phyloP scores from a whole-genome alignment of 768 basidiomycete species.

The Suillus alpinus region DNA sequence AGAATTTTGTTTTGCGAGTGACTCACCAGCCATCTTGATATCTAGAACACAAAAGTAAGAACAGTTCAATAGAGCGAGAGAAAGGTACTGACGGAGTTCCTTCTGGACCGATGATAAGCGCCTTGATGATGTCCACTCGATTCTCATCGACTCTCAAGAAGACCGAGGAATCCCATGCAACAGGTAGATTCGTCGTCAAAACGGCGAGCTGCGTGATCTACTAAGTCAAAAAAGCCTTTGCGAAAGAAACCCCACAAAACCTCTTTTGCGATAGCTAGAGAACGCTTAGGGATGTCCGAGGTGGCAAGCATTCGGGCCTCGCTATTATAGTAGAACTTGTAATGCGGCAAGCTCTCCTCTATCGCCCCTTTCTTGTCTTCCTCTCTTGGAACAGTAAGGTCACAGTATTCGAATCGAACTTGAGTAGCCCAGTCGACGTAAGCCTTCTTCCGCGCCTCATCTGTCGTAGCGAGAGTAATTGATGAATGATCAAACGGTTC shows the following conservation, averaged over 20 bases:
- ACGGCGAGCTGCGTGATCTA: constrained; percentile 71
- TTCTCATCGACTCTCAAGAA: constrained; percentile 92
- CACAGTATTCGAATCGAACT: constrained; percentile 89
- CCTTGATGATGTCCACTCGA: constrained; percentile 89
- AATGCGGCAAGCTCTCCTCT: constrained; percentile 59
- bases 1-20: neutral
- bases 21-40: constrained; percentile 90
- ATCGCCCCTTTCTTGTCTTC: constrained; percentile 11
- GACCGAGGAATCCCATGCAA: constrained; percentile 92
- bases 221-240: constrained; percentile 9
- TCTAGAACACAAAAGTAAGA: constrained; percentile 35
- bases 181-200: constrained; percentile 90
- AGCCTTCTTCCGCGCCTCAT: constrained; percentile 62
- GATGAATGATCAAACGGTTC: constrained; percentile 40
- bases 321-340: constrained; percentile 78
- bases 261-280: constrained; percentile 94
- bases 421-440: constrained; percentile 84
- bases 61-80: constrained; percentile 3
- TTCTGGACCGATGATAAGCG: constrained; percentile 89
- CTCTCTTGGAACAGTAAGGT: constrained; percentile 55
- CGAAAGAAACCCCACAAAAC: constrained; percentile 33
- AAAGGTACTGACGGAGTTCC: constrained; percentile 74
- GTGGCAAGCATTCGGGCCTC: constrained; percentile 83
- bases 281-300: constrained; percentile 87
- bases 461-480: constrained; percentile 48